Base-by-base conservation (phyloP, 495 filamentous ascomycete species). In the Trypethelium eluteriae region DNA sequence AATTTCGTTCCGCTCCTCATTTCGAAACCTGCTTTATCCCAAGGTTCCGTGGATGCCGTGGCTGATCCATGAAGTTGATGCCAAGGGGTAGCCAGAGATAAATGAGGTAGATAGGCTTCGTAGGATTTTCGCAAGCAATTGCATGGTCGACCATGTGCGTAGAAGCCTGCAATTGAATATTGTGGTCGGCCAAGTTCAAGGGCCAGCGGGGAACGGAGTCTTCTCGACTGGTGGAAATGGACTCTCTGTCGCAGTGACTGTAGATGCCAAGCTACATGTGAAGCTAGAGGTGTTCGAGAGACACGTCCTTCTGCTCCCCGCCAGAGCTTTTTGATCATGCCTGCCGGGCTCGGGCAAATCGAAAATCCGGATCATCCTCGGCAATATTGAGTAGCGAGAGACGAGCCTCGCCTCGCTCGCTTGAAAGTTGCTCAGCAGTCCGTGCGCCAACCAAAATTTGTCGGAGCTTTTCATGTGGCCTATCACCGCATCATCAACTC, bases 401-500 rank as follows among this genome's bases (percentile, higher is more conserved):
- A 25, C 25, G 25, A 25, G 25, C 25, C 41, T 44, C 41, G 14
- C 41, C 41, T 44, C 41, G 41, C 41, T 44, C 41, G 41, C 41
- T 44, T 44, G 41, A 44, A 44, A 44, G 41, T 44, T 25, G 25
- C 25, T 0, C 41, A 44, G 14, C 6, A 14, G 41, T 7, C 41
- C 41, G 41, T 44, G 41, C 41, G 14, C 41, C 41, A 44, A 44
- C 41, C 41, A 44, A 44, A 44, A 7, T 44, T 44, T 44, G 41
- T 44, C 7, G 6, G 41, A 44, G 41, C 41, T 44, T 44, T 44
- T 44, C 14, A 25, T 25, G 25, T 25, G 25, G 25, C 25, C 18
- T 7, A 36, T 59, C 53, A 7, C 36, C 53, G 32, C 53, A 59
- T 59, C 53, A 59, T 36, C 49, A 7, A 59, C 53, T 18, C 49